Evolutionary conservation across 805 yeast genomes (phyloP).

Genomic region (Pichia nakasei): DNA sequence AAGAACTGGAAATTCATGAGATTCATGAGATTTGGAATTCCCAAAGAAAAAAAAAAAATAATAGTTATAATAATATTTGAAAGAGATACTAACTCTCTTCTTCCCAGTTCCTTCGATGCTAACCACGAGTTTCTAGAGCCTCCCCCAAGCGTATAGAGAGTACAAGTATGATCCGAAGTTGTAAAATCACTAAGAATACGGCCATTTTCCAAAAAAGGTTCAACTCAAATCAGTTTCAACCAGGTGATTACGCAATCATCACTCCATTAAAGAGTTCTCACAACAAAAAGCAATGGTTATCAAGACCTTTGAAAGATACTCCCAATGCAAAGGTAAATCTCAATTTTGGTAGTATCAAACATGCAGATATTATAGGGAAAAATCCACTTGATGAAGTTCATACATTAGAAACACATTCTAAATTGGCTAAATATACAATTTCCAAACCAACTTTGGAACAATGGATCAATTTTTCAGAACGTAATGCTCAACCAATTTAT

Average conservation of each 20-base stretch:
- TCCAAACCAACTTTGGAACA: conserved; percentile 39
- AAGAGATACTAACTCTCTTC: no score
- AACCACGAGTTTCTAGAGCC: no score
- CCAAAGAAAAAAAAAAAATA: no score
- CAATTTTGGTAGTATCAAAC: conserved; percentile 25
- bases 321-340: conserved; percentile 10
- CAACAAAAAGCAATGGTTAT: conserved; percentile 20
- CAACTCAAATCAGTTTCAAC: not conserved
- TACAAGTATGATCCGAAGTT: not conserved
- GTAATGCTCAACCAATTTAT: conserved; percentile 46
- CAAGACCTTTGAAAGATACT: conserved; percentile 21
- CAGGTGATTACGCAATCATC: conserved; percentile 26
- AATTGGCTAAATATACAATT: conserved; percentile 24
- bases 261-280: conserved; percentile 22
- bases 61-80: no score
- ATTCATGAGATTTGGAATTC: no score
- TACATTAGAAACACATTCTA: conserved; percentile 11
- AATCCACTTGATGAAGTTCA: conserved; percentile 26
- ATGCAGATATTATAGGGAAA: conserved; percentile 31
- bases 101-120: no score
- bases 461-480: conserved; percentile 30
- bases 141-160: no score
- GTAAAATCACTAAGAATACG: not conserved
- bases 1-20: no score
- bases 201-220: not conserved